Evolutionary conservation across 805 yeast genomes (phyloP), one percentile per base, ranked within the genome.

Genomic region (Groenewaldozyma salmanticensis): DNA sequence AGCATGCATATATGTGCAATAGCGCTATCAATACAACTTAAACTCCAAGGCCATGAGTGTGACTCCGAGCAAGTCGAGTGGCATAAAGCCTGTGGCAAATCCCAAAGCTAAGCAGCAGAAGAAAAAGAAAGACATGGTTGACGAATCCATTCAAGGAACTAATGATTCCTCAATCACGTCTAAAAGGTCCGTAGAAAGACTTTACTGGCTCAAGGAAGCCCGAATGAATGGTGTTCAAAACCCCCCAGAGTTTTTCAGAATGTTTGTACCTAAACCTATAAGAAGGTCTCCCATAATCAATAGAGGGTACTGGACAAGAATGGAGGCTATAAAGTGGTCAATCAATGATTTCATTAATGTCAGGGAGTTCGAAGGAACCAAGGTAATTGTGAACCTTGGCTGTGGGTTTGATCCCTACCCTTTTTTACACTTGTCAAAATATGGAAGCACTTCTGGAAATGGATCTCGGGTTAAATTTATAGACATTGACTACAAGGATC

Each of bases 121-220:
- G 24, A 41, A 41, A 35, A 48, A 48, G 31, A 35, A 31, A 29
- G 37, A 32, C 13, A 16, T 50, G 16, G 35, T 74, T 27, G 87
- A 80, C 57, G 59, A 75, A 24, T 79, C 80, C 21, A 77, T 83
- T n/a, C 94, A 83, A 59, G 87, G 85, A 2, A 83, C 94, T 2
- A 83, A 84, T 54, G 81, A 79, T 51, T 81, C 86, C 5, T 83
- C 94, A 0, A 83, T 84, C 37, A 87, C 81, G 1, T 81, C 92
- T 2, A 83, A 83, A 52, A 61, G 92, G 47, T 81, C 92, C 1
- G 94, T 81, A 2, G 94, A 84, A 51, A 62, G 69, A 49, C 60
- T 81, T 7, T 83, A 37, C 42, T 58, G 52, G 48, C 33, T 13
- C 29, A 46, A 27, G n/a, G 34, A 31, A 2, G n/a, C n/a, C n/a